Evolutionary conservation across 2,329 filamentous ascomycete species (phyloP), one percentile per base, ranked within the genome.

Genomic region (Juglanconis oblonga): DNA sequence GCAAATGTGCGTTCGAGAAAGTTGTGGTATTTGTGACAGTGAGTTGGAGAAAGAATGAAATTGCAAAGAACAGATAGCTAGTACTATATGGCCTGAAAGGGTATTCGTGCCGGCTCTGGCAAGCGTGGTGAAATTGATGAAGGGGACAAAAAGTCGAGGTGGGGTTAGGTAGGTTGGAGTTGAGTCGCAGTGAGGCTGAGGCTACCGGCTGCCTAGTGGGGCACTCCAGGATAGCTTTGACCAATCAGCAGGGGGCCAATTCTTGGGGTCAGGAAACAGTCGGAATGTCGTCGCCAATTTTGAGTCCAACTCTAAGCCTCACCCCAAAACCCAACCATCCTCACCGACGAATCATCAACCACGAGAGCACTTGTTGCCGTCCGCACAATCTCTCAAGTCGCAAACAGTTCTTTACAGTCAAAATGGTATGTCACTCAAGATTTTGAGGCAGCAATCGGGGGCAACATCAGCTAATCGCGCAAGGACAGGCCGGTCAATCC

Each of bases 381-480:
- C 31, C 42, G 29, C 36, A 47, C 50, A 52, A 51, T 42, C 47
- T 49, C 52, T 48, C 48, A 62, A 61, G 31, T 50, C 52, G 53
- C 52, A 50, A 50, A 24, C 50, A 47, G 53, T 55, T 36, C 40
- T 53, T 53, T 49, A 29, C 55, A 50, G 52, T 64, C 78, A 82
- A 74, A 77, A 90, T 89, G 87, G 83, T 89, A 79, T 76, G 81
- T 74, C 57, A 49, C 48, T 38, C 31, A 53, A 55, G 62, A 17
- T 48, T 48, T 52, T 45, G 57, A 47, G 24, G 38, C 42, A 24
- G n/a, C 55, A 52, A 56, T 66, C 58, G 45, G 35, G 42, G 38
- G 24, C 11, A 29, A 33, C 55, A 58, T 45, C 47, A 64, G 69
- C 72, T 74, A 71, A 73, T 72, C 67, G 70, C 71, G 67, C 67